These are phyloP conservation scores for Aspergillus niger DNA, from an alignment of 2,329 filamentous ascomycete species.

Conservation along the genomic window DNA sequence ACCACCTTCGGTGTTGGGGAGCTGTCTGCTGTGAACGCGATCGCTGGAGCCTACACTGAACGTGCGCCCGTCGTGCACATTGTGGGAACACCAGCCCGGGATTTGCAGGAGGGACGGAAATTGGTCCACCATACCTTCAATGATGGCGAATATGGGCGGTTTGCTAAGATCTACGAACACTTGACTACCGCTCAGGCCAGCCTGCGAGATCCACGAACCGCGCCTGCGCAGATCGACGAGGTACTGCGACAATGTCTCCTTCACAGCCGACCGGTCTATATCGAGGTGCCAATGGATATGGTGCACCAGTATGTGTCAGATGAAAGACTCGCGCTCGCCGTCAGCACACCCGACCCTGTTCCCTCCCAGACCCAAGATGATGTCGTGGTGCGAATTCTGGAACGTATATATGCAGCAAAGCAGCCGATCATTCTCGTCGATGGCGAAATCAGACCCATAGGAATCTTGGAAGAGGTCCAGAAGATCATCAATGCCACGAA, in stretches of 20 bases:
- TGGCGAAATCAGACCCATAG: conserved; percentile 46
- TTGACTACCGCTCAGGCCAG: conserved; percentile 18
- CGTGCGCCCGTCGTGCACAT: conserved; percentile 68
- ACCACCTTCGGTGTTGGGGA: conserved; percentile 61
- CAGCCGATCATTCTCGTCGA: conserved; percentile 56
- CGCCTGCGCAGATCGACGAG: conserved; percentile 54
- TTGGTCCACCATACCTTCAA: conserved; percentile 66
- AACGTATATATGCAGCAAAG: conserved; percentile 46
- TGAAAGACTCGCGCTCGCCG: conserved; percentile 8
- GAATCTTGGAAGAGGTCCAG: conserved; percentile 44
- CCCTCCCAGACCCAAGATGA: background rate
- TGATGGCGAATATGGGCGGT: conserved; percentile 20
- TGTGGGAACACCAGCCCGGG: conserved; percentile 54
- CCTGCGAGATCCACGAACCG: conserved; percentile 52
- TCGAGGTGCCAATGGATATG: conserved; percentile 58
- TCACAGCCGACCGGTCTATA: conserved; percentile 57
- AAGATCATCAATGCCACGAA: conserved; percentile 44
- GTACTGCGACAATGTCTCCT: conserved; percentile 54
- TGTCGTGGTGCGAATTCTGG: conserved; percentile 37
- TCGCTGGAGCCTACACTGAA: conserved; percentile 74
- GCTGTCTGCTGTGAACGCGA: conserved; percentile 69
- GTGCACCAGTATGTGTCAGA: conserved; percentile 36
- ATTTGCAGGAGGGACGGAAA: conserved; percentile 47
- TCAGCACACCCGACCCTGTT: conserved; percentile 7
- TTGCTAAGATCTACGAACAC: conserved; percentile 18